Base-by-base conservation (phyloP, 2,329 filamentous ascomycete species). In the Monosporascus sp. region DNA sequence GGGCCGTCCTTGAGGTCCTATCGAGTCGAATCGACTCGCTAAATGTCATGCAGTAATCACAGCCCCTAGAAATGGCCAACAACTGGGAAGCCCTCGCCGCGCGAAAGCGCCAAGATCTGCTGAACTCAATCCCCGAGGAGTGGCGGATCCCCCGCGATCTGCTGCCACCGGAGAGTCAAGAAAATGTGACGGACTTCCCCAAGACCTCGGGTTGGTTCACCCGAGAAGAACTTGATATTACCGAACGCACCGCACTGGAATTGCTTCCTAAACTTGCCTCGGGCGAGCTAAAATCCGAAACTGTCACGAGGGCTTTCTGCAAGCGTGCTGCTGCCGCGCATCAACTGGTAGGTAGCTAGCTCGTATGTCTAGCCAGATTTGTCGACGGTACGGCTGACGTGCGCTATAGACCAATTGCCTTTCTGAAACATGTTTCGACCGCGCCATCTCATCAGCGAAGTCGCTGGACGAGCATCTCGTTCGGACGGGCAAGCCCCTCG, bases 121-220 rank as follows among this genome's bases (percentile, higher is more conserved):
- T 58, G 6, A 65, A 69, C 44, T 78, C 78, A 1, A 82, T 87
- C 51, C 83, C 84, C 1, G 52, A 70, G 1, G 77, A 85, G 62
- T 86, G 81, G 78, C 72, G 74, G 50, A 75, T 87, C 6, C 80
- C 82, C 0, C 64, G 67, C 6, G 63, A 76, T 48, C 66, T 84
- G 44, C 62, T 85, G 1, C 84, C 84, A 2, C 72, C 78, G 1
- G 73, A 74, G 0, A 72, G 74, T 37, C 77, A 82, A 60, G 70
- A 78, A 46, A 76, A 86, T 61, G 79, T 87, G 17, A 81, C 78
- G 0, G 60, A 59, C 3, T 86, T 83, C 68, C 81, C 84, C 62
- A 62, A 71, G 49, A 63, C 64, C 0, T 87, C 81, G 1, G 82
- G 81, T 2, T 84, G 84, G 75, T 84, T 88, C 58, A 81, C 75